Evolutionary conservation across 257 asterid genomes (phyloP).

Genomic region (Nicotiana tabacum): DNA sequence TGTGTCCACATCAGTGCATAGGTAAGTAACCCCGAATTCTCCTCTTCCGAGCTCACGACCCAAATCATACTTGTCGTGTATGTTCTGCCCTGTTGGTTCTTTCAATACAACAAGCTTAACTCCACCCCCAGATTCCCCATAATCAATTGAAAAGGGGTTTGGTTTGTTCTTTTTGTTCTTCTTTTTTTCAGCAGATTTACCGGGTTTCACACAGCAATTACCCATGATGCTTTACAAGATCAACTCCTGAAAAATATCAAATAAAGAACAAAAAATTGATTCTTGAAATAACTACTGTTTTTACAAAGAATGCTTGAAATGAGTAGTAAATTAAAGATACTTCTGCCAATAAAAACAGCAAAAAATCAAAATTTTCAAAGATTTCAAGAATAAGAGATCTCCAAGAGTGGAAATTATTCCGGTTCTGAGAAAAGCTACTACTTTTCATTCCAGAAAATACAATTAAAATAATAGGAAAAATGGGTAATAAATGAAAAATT

Average conservation of each 20-base stretch:
- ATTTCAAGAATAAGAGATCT: background rate
- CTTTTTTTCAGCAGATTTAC: constrained; percentile 22
- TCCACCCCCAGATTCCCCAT: constrained; percentile 37
- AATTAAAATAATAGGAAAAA: background rate
- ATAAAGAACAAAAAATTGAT: background rate
- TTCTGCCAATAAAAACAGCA: background rate
- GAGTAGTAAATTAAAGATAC: background rate
- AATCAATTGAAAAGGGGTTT: constrained; percentile 49
- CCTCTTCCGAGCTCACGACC: constrained; percentile 71
- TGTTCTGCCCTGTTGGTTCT: constrained; percentile 45
- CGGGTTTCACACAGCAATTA: constrained; percentile 55
- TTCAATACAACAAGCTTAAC: constrained; percentile 44
- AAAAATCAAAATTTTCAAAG: background rate
- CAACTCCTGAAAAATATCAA: constrained; percentile 14
- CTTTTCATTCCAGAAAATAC: background rate
- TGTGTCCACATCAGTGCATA: constrained; percentile 41
- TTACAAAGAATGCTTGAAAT: background rate
- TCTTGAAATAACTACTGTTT: background rate
- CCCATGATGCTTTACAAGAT: constrained; percentile 37
- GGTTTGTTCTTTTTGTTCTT: constrained; percentile 41
- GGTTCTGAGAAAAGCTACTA: background rate
- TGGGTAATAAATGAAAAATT: background rate
- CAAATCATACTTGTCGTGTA: constrained; percentile 39
- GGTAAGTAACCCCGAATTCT: constrained; percentile 59
- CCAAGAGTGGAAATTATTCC: background rate